Percentiles rank a stretch among this genome's conserved stretches.
These are phyloP conservation scores for Orychophragmus violaceus DNA, from an alignment of 345 rosid species.

Conservation along the genomic window DNA sequence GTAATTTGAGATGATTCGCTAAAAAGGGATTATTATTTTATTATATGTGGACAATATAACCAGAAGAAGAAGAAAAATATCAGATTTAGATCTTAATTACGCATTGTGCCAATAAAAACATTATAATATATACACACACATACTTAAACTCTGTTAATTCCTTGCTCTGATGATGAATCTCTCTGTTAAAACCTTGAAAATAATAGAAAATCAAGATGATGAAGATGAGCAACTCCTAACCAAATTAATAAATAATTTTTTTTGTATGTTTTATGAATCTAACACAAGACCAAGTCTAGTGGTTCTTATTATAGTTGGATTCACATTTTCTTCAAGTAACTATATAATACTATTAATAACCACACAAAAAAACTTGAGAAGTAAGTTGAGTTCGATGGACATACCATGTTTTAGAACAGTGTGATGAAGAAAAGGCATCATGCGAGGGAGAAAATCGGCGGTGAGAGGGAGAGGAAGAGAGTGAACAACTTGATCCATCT, in stretches of 20 bases:
- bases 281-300: background rate
- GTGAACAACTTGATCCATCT: conserved; percentile 31
- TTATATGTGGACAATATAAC: background rate
- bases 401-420: conserved; percentile 33
- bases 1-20: background rate
- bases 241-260: background rate
- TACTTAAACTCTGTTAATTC: background rate
- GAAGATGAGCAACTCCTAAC: conserved; percentile 10
- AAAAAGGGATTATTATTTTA: background rate
- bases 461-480: conserved; percentile 33
- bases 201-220: background rate
- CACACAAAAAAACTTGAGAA: background rate
- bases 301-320: background rate
- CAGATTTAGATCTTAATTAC: conserved; percentile 24
- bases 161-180: background rate
- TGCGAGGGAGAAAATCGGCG: conserved; percentile 31
- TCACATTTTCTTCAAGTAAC: background rate
- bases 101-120: background rate
- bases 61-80: background rate
- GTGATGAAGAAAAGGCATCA: conserved; percentile 37
- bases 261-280: background rate
- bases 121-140: background rate
- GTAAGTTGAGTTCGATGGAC: background rate
- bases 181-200: background rate
- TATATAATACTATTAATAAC: background rate